Percentiles rank a stretch among this genome's conserved stretches.
Conservation (phyloP, 2,329 filamentous ascomycete species). For the Botrytis hyacinthi region DNA sequence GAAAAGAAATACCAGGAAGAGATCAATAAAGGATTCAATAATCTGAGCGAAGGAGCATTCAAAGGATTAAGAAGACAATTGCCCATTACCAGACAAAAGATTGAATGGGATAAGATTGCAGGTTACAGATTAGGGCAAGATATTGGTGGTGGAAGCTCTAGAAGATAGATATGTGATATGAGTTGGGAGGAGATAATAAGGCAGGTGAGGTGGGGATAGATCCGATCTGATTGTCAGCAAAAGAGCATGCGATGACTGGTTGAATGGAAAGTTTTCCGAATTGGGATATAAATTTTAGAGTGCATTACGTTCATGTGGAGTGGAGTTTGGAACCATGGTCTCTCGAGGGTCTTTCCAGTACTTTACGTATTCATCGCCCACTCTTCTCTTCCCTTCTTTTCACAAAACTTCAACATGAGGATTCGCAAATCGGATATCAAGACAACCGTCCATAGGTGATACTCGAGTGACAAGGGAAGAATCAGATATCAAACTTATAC, state of each 20-base stretch:
- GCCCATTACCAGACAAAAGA: slow-evolving; percentile 95
- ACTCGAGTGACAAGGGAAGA: not conserved
- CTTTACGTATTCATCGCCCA: not conserved
- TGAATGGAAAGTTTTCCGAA: not conserved
- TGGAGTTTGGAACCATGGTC: not conserved
- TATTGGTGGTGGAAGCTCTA: slow-evolving; percentile 66
- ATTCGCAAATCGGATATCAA: not conserved
- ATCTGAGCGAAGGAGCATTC: slow-evolving; percentile 89
- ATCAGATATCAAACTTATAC: not conserved
- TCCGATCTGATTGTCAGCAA: not conserved
- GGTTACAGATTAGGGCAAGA: slow-evolving; percentile 85
- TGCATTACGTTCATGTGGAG: not conserved
- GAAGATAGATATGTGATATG: slow-evolving; percentile 43
- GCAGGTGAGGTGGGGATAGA: not conserved
- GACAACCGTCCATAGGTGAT: not conserved
- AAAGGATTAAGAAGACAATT: slow-evolving; percentile 89
- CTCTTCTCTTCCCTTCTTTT: not conserved
- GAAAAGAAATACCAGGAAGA: slow-evolving; percentile 98
- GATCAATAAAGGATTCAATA: slow-evolving; percentile 84
- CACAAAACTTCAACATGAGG: not conserved
- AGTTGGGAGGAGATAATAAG: not conserved
- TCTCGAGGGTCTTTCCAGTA: not conserved
- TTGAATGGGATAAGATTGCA: slow-evolving; percentile 98
- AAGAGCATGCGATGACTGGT: not conserved
- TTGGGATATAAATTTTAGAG: not conserved